A percentile compares a stretch with the other conserved stretches of the same genome.
phyloP scores from a whole-genome alignment of 371 early-diverging fungal species.

The Mucor lusitanicus region DNA sequence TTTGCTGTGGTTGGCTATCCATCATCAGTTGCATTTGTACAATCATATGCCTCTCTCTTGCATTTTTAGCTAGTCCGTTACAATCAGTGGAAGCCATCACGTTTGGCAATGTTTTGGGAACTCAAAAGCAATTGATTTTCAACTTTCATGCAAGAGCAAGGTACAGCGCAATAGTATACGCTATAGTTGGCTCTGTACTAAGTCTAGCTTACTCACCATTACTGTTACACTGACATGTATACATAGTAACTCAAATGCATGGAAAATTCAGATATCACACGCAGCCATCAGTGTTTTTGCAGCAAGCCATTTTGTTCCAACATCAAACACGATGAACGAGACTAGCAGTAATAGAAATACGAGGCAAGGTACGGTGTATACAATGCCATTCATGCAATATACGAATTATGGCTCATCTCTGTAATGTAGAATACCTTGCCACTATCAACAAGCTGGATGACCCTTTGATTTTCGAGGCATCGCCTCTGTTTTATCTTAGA shows the following conservation, averaged over 20 bases:
- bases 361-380: slow-evolving; percentile 2
- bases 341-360: background rate
- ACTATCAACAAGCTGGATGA: slow-evolving; percentile 19
- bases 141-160: slow-evolving; percentile 47
- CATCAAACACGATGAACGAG: background rate
- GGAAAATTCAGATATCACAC: slow-evolving; percentile 46
- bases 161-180: slow-evolving; percentile 1
- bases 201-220: background rate
- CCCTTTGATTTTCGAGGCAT: slow-evolving; percentile 39
- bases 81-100: slow-evolving; percentile 32
- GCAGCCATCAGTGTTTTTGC: slow-evolving; percentile 25
- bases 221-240: background rate
- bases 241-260: slow-evolving; percentile 50
- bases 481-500: slow-evolving; percentile 24
- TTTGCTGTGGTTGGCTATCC: slow-evolving; percentile 4
- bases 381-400: background rate
- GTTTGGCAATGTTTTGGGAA: slow-evolving; percentile 62
- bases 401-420: background rate
- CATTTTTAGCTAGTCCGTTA: slow-evolving; percentile 31
- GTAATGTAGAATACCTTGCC: slow-evolving; percentile 19
- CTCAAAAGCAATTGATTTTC: slow-evolving; percentile 61
- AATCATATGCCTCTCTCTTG: slow-evolving; percentile 17
- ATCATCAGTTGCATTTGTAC: slow-evolving; percentile 2
- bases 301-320: slow-evolving; percentile 28
- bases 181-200: too few species aligned